phyloP scores from a whole-genome alignment of 2,329 filamentous ascomycete species.

The Ustilaginoidea virens region DNA sequence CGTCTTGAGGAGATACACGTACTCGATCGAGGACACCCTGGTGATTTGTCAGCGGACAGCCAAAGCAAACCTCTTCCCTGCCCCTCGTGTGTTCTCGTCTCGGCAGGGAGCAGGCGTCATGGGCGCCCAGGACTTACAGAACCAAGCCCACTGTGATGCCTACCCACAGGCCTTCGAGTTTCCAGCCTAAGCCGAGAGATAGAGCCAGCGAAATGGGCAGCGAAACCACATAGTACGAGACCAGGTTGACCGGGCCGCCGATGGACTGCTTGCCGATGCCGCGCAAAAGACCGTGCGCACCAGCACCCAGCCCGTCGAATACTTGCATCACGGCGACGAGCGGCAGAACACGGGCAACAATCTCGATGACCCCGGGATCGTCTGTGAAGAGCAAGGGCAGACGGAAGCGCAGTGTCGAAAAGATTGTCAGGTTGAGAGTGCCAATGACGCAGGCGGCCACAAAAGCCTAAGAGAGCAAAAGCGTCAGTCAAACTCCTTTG shows the following conservation, averaged over 20 bases:
- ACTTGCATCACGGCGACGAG: conserved; percentile 80
- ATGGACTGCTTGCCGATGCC: conserved; percentile 81
- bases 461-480: conserved; percentile 28
- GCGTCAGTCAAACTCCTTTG: not conserved
- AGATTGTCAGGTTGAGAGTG: conserved; percentile 58
- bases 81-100: too few species aligned
- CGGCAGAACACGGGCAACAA: conserved; percentile 58
- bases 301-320: conserved; percentile 66
- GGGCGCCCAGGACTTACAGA: conserved; percentile 40
- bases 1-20: conserved; percentile 32
- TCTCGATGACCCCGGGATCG: conserved; percentile 50
- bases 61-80: too few species aligned
- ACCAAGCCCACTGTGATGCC: conserved; percentile 60
- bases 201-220: conserved; percentile 70
- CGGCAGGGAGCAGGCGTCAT: too few species aligned
- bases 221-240: conserved; percentile 75
- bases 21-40: conserved; percentile 38
- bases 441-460: conserved; percentile 55
- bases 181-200: conserved; percentile 64
- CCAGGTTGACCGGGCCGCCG: conserved; percentile 75
- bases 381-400: conserved; percentile 70
- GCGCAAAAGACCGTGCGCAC: conserved; percentile 71
- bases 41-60: conserved; percentile 5
- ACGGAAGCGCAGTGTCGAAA: conserved; percentile 51
- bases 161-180: conserved; percentile 66